Evolutionary conservation across 2,329 filamentous ascomycete species (phyloP), one percentile per base, ranked within the genome.

Genomic region (Aureobasidium melanogenum): DNA sequence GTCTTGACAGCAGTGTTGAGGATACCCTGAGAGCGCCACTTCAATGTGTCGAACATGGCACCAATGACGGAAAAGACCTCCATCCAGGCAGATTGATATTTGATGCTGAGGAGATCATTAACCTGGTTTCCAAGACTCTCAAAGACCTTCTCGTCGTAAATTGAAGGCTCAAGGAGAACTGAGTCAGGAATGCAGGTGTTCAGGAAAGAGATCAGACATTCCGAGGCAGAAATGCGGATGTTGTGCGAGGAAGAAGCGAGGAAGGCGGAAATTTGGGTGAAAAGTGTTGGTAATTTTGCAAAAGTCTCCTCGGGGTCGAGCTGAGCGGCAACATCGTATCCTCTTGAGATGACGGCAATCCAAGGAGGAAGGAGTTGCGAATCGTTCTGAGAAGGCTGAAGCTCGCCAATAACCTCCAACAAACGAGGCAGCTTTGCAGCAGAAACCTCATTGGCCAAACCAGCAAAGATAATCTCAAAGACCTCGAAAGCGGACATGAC

Each of bases 401-500:
- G 78, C 72, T 97, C 92, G 14, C 88, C 87, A 67, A 99, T 96
- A 57, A 94, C 91, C 65, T 96, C 91, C 68, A 97, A 82, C 14
- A 99, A 82, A 61, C 89, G 84, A 2, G 92, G 91, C 14, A 99
- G 81, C 76, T 97, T 99, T 0, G 90, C 84, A 2, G 91, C 95
- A 0, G 92, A 89, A 52, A 92, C 82, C 66, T 96, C 91, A 66
- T 92, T 88, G 17, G 86, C 84, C 88, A 99, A 92, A 8, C 91
- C 88, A 68, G 88, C 88, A 66, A 99, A 97, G 47, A 97, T 96
- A 73, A 96, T 88, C 73, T 99, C 94, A 69, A 99, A 99, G 4
- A 97, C 93, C 66, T 97, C 93, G 68, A 99, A 97, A 0, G 92
- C 89, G 12, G 90, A 88, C 87, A 97, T 95, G 34, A 92, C 96